Conservation (phyloP, 768 basidiomycete genomes). For the Phaeotremella skinneri region DNA sequence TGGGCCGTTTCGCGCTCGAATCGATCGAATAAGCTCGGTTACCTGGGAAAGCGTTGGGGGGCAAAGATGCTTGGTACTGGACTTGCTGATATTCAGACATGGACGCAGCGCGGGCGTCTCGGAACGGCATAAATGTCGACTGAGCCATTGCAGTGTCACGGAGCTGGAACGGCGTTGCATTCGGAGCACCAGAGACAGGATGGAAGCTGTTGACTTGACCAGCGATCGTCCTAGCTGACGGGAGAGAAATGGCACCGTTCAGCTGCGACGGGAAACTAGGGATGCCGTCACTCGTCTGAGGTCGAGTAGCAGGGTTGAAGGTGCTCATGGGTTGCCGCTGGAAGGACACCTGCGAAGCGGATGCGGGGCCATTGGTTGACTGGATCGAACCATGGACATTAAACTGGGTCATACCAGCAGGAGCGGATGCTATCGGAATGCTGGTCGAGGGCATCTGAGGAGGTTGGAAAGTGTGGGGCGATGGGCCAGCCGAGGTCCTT, state of each 20-base stretch:
- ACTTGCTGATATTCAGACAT: not conserved
- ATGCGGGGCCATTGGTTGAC: not conserved
- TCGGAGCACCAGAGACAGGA: slow-evolving; percentile 1
- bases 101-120: slow-evolving; percentile 18
- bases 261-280: slow-evolving; percentile 28
- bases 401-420: slow-evolving; percentile 15
- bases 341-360: not conserved
- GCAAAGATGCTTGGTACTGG: not conserved
- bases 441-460: not conserved
- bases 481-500: not conserved
- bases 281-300: slow-evolving; percentile 44
- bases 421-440: slow-evolving; percentile 18
- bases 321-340: slow-evolving; percentile 13
- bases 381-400: not conserved
- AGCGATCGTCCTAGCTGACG: slow-evolving; percentile 28
- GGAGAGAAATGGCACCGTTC: slow-evolving; percentile 18
- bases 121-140: slow-evolving; percentile 16
- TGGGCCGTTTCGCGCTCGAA: not conserved
- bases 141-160: slow-evolving; percentile 1
- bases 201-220: slow-evolving; percentile 19
- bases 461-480: not conserved
- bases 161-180: slow-evolving; percentile 5
- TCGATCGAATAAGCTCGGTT: slow-evolving; percentile 24
- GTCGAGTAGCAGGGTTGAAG: slow-evolving; percentile 17
- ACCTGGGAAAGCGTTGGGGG: slow-evolving; percentile 18